A percentile compares a stretch with the other conserved stretches of the same genome.
phyloP scores from a whole-genome alignment of 2,329 filamentous ascomycete species.

The Diaporthe ilicicola region DNA sequence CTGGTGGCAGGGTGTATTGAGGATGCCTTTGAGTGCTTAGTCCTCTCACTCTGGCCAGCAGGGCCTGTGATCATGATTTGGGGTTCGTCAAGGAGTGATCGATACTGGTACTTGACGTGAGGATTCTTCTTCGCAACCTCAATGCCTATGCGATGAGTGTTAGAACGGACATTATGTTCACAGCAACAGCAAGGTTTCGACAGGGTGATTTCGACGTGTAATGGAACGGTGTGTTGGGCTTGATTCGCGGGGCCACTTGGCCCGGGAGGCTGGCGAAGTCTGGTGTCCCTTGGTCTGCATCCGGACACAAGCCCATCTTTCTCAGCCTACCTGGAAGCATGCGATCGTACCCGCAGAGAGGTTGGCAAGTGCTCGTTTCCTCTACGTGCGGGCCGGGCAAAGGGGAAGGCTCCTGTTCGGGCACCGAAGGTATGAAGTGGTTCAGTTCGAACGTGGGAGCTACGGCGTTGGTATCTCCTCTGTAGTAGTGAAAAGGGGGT shows the following conservation, averaged over 20 bases:
- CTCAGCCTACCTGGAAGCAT: background rate
- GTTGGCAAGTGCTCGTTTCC: background rate
- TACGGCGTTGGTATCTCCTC: background rate
- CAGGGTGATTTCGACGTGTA: background rate
- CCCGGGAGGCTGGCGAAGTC: background rate
- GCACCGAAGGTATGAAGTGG: background rate
- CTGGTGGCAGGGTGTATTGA: constrained; percentile 83
- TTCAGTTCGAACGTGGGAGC: background rate
- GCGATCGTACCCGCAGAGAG: background rate
- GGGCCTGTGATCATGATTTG: constrained; percentile 72
- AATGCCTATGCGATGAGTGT: constrained; percentile 51
- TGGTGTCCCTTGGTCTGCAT: background rate
- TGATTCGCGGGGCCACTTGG: background rate
- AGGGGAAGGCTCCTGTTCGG: background rate
- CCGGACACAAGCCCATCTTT: background rate
- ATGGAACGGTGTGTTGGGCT: too few species aligned
- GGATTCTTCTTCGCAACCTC: constrained; percentile 60
- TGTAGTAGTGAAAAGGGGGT: background rate
- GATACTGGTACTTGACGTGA: constrained; percentile 58
- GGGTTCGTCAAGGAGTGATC: constrained; percentile 72
- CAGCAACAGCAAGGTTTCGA: background rate
- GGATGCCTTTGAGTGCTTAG: constrained; percentile 58
- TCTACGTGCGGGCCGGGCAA: background rate
- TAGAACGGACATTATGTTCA: background rate
- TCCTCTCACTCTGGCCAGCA: constrained; percentile 61